These are phyloP conservation scores for Amanita subjunquillea DNA, from an alignment of 768 basidiomycete species.

Conservation along the genomic window DNA sequence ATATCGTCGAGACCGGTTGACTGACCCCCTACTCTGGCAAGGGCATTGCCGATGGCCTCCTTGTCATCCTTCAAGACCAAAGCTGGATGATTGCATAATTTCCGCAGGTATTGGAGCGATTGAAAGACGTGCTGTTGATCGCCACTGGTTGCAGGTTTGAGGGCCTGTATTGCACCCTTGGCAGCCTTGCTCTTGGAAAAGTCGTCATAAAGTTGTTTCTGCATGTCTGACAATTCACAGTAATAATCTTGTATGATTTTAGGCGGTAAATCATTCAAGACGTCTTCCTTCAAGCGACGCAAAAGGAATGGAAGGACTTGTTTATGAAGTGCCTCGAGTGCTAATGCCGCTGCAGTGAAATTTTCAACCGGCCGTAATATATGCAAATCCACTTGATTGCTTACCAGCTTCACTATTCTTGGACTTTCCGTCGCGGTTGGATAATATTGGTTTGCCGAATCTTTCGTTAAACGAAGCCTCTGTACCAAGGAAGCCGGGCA, in stretches of 20 bases:
- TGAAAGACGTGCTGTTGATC: slow-evolving; percentile 91
- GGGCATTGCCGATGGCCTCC: slow-evolving; percentile 44
- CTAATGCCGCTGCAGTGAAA: slow-evolving; percentile 62
- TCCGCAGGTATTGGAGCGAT: slow-evolving; percentile 90
- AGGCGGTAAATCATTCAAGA: slow-evolving; percentile 88
- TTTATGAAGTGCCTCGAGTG: slow-evolving; percentile 93
- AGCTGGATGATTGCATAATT: slow-evolving; percentile 95
- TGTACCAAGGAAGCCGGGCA: slow-evolving; percentile 98
- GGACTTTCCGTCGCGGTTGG: slow-evolving; percentile 90
- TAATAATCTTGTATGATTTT: slow-evolving; percentile 99
- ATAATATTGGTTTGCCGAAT: slow-evolving; percentile 92
- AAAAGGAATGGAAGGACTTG: slow-evolving; percentile 98
- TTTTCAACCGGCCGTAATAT: background rate
- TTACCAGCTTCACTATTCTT: slow-evolving; percentile 91
- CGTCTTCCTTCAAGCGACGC: slow-evolving; percentile 94
- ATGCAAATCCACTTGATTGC: slow-evolving; percentile 15
- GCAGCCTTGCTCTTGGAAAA: slow-evolving; percentile 77
- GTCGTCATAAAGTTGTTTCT: slow-evolving; percentile 91
- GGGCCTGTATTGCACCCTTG: slow-evolving; percentile 50
- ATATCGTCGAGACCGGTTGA: slow-evolving; percentile 57
- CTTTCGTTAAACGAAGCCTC: slow-evolving; percentile 91
- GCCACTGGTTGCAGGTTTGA: slow-evolving; percentile 12
- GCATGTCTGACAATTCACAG: slow-evolving; percentile 91
- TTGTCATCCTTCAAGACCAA: slow-evolving; percentile 75
- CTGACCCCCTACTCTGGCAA: slow-evolving; percentile 43